phyloP scores from a whole-genome alignment of 2,329 filamentous ascomycete genomes.

The Coniochaeta hoffmannii region DNA sequence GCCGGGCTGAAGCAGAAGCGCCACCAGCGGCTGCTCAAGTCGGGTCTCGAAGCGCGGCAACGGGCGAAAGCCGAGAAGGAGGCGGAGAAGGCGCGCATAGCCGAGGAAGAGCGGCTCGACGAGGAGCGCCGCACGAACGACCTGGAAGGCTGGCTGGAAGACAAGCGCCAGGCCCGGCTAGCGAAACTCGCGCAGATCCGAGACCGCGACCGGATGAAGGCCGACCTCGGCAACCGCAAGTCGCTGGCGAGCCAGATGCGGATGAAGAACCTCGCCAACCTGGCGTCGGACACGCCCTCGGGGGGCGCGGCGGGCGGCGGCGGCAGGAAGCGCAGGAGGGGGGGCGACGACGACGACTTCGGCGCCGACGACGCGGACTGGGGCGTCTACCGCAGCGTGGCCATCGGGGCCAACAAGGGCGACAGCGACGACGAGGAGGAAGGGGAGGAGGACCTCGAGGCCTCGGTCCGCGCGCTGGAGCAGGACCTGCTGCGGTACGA shows the following conservation, averaged over 20 bases:
- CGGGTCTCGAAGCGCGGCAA: slow-evolving; percentile 85
- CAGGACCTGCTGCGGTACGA: slow-evolving; percentile 81
- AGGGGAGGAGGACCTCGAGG: slow-evolving; percentile 80
- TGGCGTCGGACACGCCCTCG: slow-evolving; percentile 79
- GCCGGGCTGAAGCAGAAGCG: slow-evolving; percentile 86
- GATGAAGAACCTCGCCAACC: slow-evolving; percentile 96
- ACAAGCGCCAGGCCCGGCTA: slow-evolving; percentile 68
- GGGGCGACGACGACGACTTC: slow-evolving; percentile 91
- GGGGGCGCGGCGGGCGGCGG: slow-evolving; percentile 28
- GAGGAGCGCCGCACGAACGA: slow-evolving; percentile 77
- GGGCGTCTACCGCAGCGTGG: slow-evolving; percentile 92
- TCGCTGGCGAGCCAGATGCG: slow-evolving; percentile 92
- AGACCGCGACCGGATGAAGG: slow-evolving; percentile 86
- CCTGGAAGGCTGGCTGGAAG: slow-evolving; percentile 78
- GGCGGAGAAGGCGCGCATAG: slow-evolving; percentile 75
- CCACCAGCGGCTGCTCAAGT: slow-evolving; percentile 87
- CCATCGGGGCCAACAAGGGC: slow-evolving; percentile 65
- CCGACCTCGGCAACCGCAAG: slow-evolving; percentile 92
- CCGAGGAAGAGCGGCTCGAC: slow-evolving; percentile 78
- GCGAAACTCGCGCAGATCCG: slow-evolving; percentile 76
- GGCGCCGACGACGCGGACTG: slow-evolving; percentile 97
- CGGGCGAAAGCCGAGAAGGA: slow-evolving; percentile 97
- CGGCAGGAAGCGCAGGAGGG: slow-evolving; percentile 64
- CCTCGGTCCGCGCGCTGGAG: slow-evolving; percentile 69
- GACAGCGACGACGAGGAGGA: slow-evolving; percentile 83